These are phyloP conservation scores for Venturia nashicola DNA, from an alignment of 2,329 filamentous ascomycete species.

Conservation along the genomic window DNA sequence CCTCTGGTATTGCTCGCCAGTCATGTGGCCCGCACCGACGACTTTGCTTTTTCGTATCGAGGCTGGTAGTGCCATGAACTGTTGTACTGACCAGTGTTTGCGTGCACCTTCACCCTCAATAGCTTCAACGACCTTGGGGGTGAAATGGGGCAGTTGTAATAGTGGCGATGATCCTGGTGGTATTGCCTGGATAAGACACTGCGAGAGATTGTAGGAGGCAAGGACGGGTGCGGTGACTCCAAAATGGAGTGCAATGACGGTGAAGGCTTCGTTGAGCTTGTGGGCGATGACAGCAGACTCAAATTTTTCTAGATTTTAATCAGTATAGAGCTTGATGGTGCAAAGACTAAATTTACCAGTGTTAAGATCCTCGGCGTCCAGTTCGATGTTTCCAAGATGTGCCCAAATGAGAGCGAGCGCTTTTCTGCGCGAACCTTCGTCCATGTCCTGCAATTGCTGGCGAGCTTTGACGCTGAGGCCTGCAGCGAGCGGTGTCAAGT, in stretches of 20 bases:
- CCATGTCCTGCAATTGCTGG: constrained; percentile 64
- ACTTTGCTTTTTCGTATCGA: constrained; percentile 58
- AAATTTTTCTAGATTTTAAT: constrained; percentile 55
- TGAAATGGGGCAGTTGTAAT: constrained; percentile 83
- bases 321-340: constrained; percentile 11
- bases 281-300: constrained; percentile 80
- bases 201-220: constrained; percentile 67
- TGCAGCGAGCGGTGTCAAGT: constrained; percentile 37
- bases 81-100: constrained; percentile 62
- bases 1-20: constrained; percentile 62
- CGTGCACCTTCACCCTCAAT: constrained; percentile 56
- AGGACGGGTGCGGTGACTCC: constrained; percentile 73
- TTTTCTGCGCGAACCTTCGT: constrained; percentile 71
- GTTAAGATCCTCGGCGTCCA: constrained; percentile 66
- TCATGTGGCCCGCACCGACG: constrained; percentile 58
- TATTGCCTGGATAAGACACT: constrained; percentile 82
- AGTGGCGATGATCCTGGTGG: constrained; percentile 75
- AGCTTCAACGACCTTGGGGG: constrained; percentile 45
- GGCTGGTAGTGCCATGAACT: constrained; percentile 78
- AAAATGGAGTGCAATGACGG: constrained; percentile 76
- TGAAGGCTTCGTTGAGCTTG: constrained; percentile 74
- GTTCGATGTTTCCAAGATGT: constrained; percentile 77
- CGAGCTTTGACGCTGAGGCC: constrained; percentile 63
- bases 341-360: constrained; percentile 33
- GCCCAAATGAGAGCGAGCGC: constrained; percentile 86